Evolutionary conservation across 108 stramenopile genomes (phyloP).

Genomic region (Nitzschia palea): DNA sequence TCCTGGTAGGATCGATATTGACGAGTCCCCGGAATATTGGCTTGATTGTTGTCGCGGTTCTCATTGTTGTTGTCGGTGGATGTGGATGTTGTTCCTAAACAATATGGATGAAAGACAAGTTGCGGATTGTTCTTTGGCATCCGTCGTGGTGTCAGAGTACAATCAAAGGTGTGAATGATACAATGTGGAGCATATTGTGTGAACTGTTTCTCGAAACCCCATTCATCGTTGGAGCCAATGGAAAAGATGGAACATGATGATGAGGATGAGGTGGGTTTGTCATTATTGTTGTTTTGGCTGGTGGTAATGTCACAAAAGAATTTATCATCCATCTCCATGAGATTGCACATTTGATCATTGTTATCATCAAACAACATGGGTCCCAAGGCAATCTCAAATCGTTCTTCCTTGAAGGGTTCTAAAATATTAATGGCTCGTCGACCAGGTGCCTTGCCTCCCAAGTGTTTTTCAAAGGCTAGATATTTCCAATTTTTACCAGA

Average conservation of each 20-base stretch:
- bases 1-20: not conserved
- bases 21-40: not conserved
- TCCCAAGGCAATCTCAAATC: no score
- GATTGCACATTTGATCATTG: no score
- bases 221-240: conserved; percentile 42
- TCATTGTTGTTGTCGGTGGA: no score
- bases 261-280: no score
- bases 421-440: no score
- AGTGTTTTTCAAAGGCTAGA: no score
- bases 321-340: no score
- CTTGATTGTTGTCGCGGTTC: no score
- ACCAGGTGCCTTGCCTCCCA: no score
- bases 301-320: conserved; percentile 6
- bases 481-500: no score
- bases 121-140: conserved; percentile 11
- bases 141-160: conserved; percentile 23
- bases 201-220: conserved; percentile 41
- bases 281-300: not conserved
- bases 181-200: conserved; percentile 13
- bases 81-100: not conserved
- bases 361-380: no score
- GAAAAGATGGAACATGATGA: conserved; percentile 21
- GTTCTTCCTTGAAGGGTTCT: no score
- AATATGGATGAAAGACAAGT: conserved; percentile 34
- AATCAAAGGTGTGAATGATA: conserved; percentile 44